Base-by-base conservation (phyloP, 495 filamentous ascomycete species). In the Entonaema liquescens region DNA sequence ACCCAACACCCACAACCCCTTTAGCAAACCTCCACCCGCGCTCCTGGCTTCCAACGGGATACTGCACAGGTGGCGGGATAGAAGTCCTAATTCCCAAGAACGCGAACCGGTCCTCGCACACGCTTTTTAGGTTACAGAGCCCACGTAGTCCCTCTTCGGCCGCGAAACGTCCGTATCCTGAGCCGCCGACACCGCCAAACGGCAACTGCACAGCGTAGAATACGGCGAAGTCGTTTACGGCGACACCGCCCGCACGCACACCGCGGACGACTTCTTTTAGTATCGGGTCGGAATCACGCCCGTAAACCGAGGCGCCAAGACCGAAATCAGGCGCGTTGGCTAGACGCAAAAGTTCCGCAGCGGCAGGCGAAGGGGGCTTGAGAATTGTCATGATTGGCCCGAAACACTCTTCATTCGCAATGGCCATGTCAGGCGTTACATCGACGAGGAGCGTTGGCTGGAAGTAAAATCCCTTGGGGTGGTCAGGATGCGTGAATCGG, bases 161-260 rank as follows among this genome's bases (percentile, higher is more conserved):
- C 0, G 92, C 95, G 82, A 99, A 98, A 15, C 95, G 82, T 5
- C 96, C 95, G 78, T 98, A 98, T 2, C 95, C 95, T 42, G 90
- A 94, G 0, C 93, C 94, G 62, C 87, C 86, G 19, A 92, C 87
- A 25, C 95, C 95, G 23, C 95, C 95, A 77, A 99, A 99, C 0
- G 95, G 95, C 15, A 99, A 79, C 80, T 95, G 92, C 15, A 96
- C 92, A 25, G 94, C 91, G 78, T 99, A 99, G 74, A 88, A 97
- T 15, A 88, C 90, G 21, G 89, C 95, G 70, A 99, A 99, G 80
- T 98, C 95, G 73, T 99, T 98, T 59, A 99, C 88, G 52, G 91
- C 86, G 4, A 98, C 91, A 91, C 97, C 97, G 26, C 95, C 95
- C 2, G 90, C 89, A 59, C 90, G 87, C 59, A 98, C 86, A 23